These are phyloP conservation scores for Elsinoe arachidis DNA, from an alignment of 2,329 filamentous ascomycete species.

Conservation along the genomic window DNA sequence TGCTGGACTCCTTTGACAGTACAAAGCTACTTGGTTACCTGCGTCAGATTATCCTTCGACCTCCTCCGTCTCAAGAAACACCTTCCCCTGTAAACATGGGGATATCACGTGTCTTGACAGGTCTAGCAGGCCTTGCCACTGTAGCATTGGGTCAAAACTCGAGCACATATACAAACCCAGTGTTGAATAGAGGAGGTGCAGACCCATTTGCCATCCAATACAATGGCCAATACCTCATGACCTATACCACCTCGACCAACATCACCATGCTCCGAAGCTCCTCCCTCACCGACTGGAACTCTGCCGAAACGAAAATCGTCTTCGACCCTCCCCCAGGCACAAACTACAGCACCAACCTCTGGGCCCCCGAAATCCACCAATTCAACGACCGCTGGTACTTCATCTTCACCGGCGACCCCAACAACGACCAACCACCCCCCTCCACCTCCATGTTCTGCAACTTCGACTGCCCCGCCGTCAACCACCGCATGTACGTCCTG, in stretches of 20 bases:
- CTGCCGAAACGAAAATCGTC: slow-evolving; percentile 35
- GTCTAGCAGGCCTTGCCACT: not conserved
- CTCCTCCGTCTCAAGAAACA: not conserved
- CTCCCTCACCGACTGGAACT: slow-evolving; percentile 36
- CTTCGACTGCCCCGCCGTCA: slow-evolving; percentile 42
- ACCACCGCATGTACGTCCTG: slow-evolving; percentile 45
- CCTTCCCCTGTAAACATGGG: not conserved
- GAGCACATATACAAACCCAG: slow-evolving; percentile 38
- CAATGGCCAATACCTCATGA: slow-evolving; percentile 37
- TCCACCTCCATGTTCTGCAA: slow-evolving; percentile 41
- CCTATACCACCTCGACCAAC: slow-evolving; percentile 36
- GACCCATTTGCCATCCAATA: slow-evolving; percentile 40
- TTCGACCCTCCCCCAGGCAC: slow-evolving; percentile 35
- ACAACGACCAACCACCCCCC: slow-evolving; percentile 37
- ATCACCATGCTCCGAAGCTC: slow-evolving; percentile 36
- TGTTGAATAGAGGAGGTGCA: slow-evolving; percentile 33
- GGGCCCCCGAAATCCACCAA: slow-evolving; percentile 45
- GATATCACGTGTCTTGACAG: not conserved
- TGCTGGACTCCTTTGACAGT: slow-evolving; percentile 1
- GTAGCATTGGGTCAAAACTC: slow-evolving; percentile 3
- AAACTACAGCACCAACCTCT: slow-evolving; percentile 41
- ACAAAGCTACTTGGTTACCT: slow-evolving; percentile 9
- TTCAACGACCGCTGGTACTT: slow-evolving; percentile 42
- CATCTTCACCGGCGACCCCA: slow-evolving; percentile 45
- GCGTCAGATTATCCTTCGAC: too few relatives aligned